phyloP scores from a whole-genome alignment of 306 rosid genomes.

The Dalbergia cultrata region DNA sequence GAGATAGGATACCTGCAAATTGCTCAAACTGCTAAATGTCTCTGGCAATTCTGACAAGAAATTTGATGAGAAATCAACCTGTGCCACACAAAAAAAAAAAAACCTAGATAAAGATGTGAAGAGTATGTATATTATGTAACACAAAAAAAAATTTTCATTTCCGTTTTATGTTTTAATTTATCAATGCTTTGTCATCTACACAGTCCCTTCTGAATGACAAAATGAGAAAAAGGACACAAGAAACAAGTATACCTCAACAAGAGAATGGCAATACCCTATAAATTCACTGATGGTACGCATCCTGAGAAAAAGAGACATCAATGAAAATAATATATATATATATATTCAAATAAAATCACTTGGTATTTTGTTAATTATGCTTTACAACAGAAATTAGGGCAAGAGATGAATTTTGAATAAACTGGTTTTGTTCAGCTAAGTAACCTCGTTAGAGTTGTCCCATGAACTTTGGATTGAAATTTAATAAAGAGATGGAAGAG shows the following conservation, averaged over 20 bases:
- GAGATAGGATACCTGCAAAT: conserved; percentile 68
- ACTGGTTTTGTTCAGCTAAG: conserved; percentile 22
- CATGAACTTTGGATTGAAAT: neutral
- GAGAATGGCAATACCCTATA: conserved; percentile 79
- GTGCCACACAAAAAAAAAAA: conserved; percentile 44
- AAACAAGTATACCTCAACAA: conserved; percentile 73
- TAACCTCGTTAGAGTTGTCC: conserved; percentile 15
- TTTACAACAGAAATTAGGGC: neutral
- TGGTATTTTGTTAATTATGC: neutral
- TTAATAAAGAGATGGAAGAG: conserved; percentile 9
- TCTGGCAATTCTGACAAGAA: conserved; percentile 80
- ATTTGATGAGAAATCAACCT: conserved; percentile 91
- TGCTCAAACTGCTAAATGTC: conserved; percentile 67
- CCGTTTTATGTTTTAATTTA: conserved; percentile 13
- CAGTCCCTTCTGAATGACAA: neutral
- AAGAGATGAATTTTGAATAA: neutral
- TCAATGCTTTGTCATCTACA: conserved; percentile 15
- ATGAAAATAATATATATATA: conserved; percentile 1
- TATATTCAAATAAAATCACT: conserved; percentile 3
- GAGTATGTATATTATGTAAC: neutral
- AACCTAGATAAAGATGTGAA: conserved; percentile 20
- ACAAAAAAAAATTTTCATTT: conserved; percentile 25
- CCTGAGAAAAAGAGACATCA: conserved; percentile 57
- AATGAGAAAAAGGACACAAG: conserved; percentile 32
- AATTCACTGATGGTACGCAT: conserved; percentile 59